Conservation (phyloP, 139 green algal genomes). For the Chlorella vulgaris region DNA sequence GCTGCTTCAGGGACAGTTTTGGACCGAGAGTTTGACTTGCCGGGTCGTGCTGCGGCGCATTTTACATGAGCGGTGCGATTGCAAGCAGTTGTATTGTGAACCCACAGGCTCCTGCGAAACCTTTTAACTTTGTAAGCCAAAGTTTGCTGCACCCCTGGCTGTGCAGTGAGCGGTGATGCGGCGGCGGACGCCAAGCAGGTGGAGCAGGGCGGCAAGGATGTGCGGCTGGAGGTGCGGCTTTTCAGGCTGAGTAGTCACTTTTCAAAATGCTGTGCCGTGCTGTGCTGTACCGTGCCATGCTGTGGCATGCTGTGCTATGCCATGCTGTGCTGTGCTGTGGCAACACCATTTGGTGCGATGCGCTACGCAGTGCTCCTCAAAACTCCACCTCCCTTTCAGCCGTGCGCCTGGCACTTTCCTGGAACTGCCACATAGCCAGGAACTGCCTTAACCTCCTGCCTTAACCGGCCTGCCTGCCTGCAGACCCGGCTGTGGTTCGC, state of each 20-base stretch:
- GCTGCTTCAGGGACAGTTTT: neutral
- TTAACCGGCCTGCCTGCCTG: neutral
- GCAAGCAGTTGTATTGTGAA: neutral
- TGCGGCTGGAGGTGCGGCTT: neutral
- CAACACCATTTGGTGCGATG: too few relatives aligned
- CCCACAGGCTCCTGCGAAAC: neutral
- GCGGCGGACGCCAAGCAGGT: neutral
- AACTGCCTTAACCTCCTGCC: too few relatives aligned
- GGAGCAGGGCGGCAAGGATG: neutral
- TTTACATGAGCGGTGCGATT: neutral
- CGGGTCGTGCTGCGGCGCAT: neutral
- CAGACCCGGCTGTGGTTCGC: constrained; percentile 47
- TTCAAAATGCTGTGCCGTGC: neutral
- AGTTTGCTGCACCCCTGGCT: neutral
- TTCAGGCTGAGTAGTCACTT: neutral
- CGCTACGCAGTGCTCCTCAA: too few relatives aligned
- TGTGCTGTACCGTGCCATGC: too few relatives aligned
- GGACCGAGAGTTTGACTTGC: neutral
- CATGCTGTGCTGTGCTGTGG: too few relatives aligned
- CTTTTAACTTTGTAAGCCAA: neutral
- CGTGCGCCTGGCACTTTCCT: too few relatives aligned
- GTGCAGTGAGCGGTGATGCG: constrained; percentile 1
- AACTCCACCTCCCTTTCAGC: too few relatives aligned
- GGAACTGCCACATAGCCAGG: too few relatives aligned
- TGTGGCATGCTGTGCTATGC: too few relatives aligned